Evolutionary conservation across 2,329 filamentous ascomycete genomes (phyloP), one percentile per base, ranked within the genome.

Genomic region (Microsporum ferrugineum): DNA sequence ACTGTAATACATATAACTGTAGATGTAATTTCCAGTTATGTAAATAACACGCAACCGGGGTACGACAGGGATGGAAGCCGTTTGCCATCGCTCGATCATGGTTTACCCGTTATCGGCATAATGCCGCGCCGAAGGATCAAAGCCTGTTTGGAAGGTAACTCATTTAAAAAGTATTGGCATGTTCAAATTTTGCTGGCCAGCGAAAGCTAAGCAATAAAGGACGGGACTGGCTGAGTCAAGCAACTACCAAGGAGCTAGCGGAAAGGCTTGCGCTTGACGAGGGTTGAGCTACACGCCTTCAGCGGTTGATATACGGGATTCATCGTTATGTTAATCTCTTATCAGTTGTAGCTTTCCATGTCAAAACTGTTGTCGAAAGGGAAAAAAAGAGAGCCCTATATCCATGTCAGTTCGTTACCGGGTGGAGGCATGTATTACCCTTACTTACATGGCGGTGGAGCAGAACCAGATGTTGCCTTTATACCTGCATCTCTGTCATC

Each of bases 91-190:
- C 14, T 14, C 49, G 1, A 3, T 45, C 41, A 17, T 5, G 39
- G 43, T 29, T 49, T 29, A 8, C 17, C 45, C 38, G 45, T 55
- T 36, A 34, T 55, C 49, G 49, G 49, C 49, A 34, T 36, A 31
- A 55, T 34, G 49, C 49, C 49, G 49, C 33, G 49, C 49, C 49
- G 49, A 55, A 55, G 49, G 49, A 55, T 55, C 49, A 36, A 31
- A 36, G 43, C 23, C 43, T 3, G 17, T 12, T 14, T 51, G 12
- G 39, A 17, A n/a, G 38, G 10, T 43, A 43, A 23, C 17, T 23
- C 17, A 23, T 23, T 23, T 23, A 23, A 23, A 14, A n/a, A 43
- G 14, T 5, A 43, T 43, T 43, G 39, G 39, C 39, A 43, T 14
- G 23, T n/a, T 53, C 10, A 17, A 5, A 43, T 49, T 43, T 14